Conservation (phyloP, 306 rosid genomes). For the Inga laurina region DNA sequence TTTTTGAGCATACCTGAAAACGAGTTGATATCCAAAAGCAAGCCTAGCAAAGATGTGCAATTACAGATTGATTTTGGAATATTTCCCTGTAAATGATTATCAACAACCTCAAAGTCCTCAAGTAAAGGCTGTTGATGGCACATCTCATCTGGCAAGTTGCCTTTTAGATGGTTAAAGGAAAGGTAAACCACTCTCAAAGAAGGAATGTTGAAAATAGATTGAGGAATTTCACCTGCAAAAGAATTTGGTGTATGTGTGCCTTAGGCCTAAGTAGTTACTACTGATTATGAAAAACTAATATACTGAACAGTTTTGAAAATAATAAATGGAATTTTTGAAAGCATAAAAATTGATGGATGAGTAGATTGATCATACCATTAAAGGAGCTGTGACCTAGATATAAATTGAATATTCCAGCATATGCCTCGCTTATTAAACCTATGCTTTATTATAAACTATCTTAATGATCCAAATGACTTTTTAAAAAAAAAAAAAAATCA, state of each 20-base stretch:
- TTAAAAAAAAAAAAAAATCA: too few relatives aligned
- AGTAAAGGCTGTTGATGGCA: conserved; percentile 22
- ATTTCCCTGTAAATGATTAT: conserved; percentile 11
- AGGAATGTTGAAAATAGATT: too few relatives aligned
- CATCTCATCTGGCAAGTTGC: background rate
- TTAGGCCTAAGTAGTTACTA: background rate
- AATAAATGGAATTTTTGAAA: background rate
- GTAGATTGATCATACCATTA: background rate
- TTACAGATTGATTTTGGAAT: conserved; percentile 33
- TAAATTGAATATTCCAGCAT: background rate
- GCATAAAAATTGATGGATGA: background rate
- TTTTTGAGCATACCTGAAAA: conserved; percentile 22
- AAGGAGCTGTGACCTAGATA: background rate
- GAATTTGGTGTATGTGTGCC: background rate
- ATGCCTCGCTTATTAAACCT: background rate
- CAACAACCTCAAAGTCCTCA: background rate
- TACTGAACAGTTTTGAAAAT: background rate
- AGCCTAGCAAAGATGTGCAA: background rate
- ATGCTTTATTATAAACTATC: background rate
- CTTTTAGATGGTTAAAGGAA: too few relatives aligned
- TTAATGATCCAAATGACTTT: too few relatives aligned
- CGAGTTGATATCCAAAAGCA: background rate
- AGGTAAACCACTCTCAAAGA: too few relatives aligned
- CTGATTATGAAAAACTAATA: background rate
- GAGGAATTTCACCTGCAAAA: conserved; percentile 13